Percentiles rank a stretch among this genome's conserved stretches.
phyloP scores from a whole-genome alignment of 768 basidiomycete genomes.

The Russula griseocarnosa region DNA sequence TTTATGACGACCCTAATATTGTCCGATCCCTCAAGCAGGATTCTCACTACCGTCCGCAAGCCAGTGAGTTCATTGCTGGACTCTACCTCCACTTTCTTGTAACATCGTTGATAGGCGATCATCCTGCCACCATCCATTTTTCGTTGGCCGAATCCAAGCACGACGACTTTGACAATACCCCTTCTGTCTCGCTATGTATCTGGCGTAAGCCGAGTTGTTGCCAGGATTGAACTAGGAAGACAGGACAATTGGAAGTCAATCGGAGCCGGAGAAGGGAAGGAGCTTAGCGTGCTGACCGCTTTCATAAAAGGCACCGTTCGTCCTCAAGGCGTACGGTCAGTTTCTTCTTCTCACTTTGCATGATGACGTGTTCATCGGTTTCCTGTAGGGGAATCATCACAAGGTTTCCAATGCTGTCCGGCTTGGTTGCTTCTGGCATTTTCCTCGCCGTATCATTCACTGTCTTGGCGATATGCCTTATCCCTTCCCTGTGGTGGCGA shows the following conservation, averaged over 20 bases:
- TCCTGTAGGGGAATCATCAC: constrained; percentile 58
- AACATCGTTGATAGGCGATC: constrained; percentile 47
- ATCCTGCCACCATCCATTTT: constrained; percentile 44
- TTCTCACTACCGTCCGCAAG: constrained; percentile 55
- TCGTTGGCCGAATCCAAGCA: constrained; percentile 40
- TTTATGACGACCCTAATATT: constrained; percentile 74
- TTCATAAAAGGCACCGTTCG: constrained; percentile 57
- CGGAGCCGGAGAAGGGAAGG: constrained; percentile 66
- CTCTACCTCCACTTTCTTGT: neutral
- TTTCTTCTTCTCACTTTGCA: neutral
- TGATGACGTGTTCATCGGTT: constrained; percentile 9
- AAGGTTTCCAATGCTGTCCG: constrained; percentile 60
- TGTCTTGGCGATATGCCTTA: constrained; percentile 34
- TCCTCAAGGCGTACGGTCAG: constrained; percentile 68
- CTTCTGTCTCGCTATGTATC: constrained; percentile 54
- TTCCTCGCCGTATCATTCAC: constrained; percentile 39
- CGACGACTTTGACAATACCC: constrained; percentile 49
- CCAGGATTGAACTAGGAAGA: constrained; percentile 70
- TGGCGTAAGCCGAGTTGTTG: constrained; percentile 46
- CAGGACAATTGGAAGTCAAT: constrained; percentile 67
- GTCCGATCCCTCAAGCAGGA: constrained; percentile 56
- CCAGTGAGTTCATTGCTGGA: constrained; percentile 48
- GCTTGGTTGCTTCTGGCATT: constrained; percentile 39
- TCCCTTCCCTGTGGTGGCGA: constrained; percentile 35
- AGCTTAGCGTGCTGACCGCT: constrained; percentile 63